Conservation (phyloP, 2,329 filamentous ascomycete species). For the Sporothrix globosa region DNA sequence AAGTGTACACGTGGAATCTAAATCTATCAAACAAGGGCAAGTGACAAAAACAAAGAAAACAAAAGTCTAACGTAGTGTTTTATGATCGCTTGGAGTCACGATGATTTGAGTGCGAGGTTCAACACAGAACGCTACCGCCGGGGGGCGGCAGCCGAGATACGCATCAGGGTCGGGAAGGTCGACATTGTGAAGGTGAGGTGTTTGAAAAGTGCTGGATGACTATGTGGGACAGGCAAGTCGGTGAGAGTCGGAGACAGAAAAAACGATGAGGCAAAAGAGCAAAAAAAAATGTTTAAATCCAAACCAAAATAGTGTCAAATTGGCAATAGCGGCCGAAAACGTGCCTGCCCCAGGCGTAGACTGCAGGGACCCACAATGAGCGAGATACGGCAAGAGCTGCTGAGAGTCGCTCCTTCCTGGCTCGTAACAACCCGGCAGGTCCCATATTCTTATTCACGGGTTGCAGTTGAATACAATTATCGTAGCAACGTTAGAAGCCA, state of each 20-base stretch:
- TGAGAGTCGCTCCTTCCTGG: conserved; percentile 7
- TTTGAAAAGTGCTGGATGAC: background rate
- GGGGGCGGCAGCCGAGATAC: conserved; percentile 16
- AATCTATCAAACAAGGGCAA: conserved; percentile 1
- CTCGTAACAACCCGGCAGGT: background rate
- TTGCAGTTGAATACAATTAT: too few relatives aligned
- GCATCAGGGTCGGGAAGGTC: conserved; percentile 11
- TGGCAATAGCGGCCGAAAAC: conserved; percentile 14
- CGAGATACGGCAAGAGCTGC: background rate
- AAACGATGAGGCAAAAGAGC: background rate
- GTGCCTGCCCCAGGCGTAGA: background rate
- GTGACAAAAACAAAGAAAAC: background rate
- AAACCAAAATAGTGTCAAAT: conserved; percentile 26
- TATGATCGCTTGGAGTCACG: background rate
- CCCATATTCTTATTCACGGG: background rate
- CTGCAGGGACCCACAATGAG: conserved; percentile 20
- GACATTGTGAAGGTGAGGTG: conserved; percentile 16
- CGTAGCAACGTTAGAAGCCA: too few relatives aligned
- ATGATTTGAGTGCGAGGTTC: background rate
- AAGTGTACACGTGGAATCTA: background rate
- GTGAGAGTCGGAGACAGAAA: conserved; percentile 14
- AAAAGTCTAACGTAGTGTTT: background rate
- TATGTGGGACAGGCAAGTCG: conserved; percentile 16
- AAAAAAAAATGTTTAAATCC: conserved; percentile 16
- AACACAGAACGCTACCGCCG: conserved; percentile 15